Evolutionary conservation across 331 rosid species (phyloP).

Genomic region (Phaseolus coccineus): DNA sequence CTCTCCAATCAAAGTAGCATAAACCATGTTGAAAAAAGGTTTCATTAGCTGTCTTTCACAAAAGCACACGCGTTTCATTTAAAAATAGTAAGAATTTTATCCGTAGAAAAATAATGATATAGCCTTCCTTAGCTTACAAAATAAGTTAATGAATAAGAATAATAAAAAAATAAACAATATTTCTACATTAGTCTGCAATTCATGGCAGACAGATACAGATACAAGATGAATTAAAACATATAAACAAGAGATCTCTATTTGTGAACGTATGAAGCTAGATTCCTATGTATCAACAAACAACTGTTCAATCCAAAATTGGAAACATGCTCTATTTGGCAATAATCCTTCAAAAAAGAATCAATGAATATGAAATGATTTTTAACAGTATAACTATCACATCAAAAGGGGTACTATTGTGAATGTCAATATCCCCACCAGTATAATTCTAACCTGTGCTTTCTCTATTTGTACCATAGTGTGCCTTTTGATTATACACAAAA

Average conservation of each 20-base stretch:
- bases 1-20: not conserved
- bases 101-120: not conserved
- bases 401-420: constrained; percentile 41
- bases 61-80: not conserved
- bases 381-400: constrained; percentile 46
- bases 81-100: not conserved
- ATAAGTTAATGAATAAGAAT: not conserved
- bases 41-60: not conserved
- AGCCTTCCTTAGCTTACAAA: not conserved
- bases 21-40: not conserved
- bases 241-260: constrained; percentile 26
- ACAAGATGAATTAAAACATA: constrained; percentile 17
- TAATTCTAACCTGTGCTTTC: constrained; percentile 47
- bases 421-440: constrained; percentile 50
- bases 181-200: constrained; percentile 27
- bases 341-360: constrained; percentile 54
- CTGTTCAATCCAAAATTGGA: constrained; percentile 48
- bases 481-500: constrained; percentile 55
- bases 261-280: constrained; percentile 39
- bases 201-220: not conserved
- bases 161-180: constrained; percentile 4
- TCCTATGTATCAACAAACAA: constrained; percentile 47
- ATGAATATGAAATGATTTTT: constrained; percentile 53
- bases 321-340: constrained; percentile 43
- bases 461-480: not conserved